phyloP scores from a whole-genome alignment of 805 yeast genomes.

The Ogataea nakhonphanomensis region DNA sequence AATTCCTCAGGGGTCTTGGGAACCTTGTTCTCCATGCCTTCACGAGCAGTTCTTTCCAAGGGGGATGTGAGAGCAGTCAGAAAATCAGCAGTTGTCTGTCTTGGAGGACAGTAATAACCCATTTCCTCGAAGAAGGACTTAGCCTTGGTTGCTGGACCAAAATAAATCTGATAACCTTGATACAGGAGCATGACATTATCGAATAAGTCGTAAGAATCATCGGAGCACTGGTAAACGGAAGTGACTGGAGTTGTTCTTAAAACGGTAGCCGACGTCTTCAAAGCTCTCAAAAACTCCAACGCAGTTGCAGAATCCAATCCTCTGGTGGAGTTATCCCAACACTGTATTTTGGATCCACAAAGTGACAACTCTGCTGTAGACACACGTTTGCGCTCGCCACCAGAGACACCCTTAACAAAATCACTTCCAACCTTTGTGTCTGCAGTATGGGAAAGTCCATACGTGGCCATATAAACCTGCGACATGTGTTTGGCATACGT shows the following conservation, averaged over 20 bases:
- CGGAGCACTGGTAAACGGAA: slow-evolving; percentile 42
- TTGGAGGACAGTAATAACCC: slow-evolving; percentile 39
- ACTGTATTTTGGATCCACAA: slow-evolving; percentile 37
- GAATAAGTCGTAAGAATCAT: slow-evolving; percentile 37
- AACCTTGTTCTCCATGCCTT: slow-evolving; percentile 35
- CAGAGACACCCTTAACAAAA: slow-evolving; percentile 56
- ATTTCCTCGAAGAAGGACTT: slow-evolving; percentile 34
- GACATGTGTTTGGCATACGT: slow-evolving; percentile 50
- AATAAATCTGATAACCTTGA: slow-evolving; percentile 39
- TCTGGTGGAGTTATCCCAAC: slow-evolving; percentile 64
- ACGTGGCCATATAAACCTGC: slow-evolving; percentile 37
- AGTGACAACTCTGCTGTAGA: slow-evolving; percentile 51
- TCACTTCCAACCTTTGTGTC: slow-evolving; percentile 59
- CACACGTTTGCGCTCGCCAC: slow-evolving; percentile 62
- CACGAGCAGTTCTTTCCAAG: slow-evolving; percentile 27
- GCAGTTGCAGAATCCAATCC: slow-evolving; percentile 68
- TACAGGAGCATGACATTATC: slow-evolving; percentile 37
- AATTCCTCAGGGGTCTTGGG: slow-evolving; percentile 39
- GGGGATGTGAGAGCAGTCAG: slow-evolving; percentile 34
- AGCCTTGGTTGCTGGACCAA: slow-evolving; percentile 33
- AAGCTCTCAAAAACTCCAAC: slow-evolving; percentile 50
- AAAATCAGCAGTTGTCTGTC: slow-evolving; percentile 43
- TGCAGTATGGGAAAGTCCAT: slow-evolving; percentile 41
- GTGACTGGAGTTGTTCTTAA: slow-evolving; percentile 43
- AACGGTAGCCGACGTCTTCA: slow-evolving; percentile 47